Base-by-base conservation (phyloP, 2,329 filamentous ascomycete genomes). In the Thelonectria rubi region DNA sequence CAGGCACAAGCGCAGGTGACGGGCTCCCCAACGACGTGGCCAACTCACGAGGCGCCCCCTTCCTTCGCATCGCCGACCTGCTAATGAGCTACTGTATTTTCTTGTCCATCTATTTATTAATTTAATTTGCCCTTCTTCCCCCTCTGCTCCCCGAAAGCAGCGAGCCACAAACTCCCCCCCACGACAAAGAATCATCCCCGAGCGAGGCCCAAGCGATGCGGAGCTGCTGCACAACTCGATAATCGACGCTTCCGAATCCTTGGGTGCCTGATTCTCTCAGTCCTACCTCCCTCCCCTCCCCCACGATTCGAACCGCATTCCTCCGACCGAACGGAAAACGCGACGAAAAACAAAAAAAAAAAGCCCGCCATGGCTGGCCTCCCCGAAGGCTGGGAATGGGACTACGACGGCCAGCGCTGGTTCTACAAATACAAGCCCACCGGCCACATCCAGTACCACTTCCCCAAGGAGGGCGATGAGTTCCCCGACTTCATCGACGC, bases 321-420 rank as follows among this genome's bases (percentile, higher is more conserved):
- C 32, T 11, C 20, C 5, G 5, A 8, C 8, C 26, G 7, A 30
- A 30, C 26, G 4, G 7, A 9, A 30, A 30, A 8, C 26, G 8
- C 26, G 26, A 30, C 26, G 26, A 9, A 6, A 5, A 24, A 53
- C n/a, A 32, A 17, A 37, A 15, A 42, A 17, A 20, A 12, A 21
- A 15, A 32, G 34, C 32, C 12, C 50, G 67, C 50, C 34, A 77
- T 76, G 73, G 55, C 71, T 18, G 76, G 73, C 50, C 80, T 87
- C 32, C 84, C 84, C 2, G 76, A 79, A 8, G 82, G 82, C 56
- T 87, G 85, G 85, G 83, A 86, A 59, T 80, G 76, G 69, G 85
- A 87, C 72, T 86, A 87, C 67, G 85, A 87, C 65, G 84, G 84
- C 55, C 68, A 65, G 18, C 81, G 85, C 24, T 88, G 85, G 85